phyloP scores from a whole-genome alignment of 2,329 filamentous ascomycete species.

The Trichoderma polysporum region DNA sequence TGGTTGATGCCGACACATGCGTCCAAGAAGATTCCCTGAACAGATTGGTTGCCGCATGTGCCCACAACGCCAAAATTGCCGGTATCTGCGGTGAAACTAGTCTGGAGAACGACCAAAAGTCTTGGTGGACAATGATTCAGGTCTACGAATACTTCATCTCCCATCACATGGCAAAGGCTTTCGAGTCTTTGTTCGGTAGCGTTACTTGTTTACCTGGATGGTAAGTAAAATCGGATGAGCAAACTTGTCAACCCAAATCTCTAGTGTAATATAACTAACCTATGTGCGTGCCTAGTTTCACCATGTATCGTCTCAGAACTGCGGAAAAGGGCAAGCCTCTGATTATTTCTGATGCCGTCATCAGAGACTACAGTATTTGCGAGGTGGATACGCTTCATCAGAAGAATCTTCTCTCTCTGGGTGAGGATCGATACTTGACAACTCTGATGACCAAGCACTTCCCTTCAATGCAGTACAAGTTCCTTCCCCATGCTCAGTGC shows the following conservation, averaged over 20 bases:
- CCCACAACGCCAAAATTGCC: constrained; percentile 92
- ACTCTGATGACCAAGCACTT: constrained; percentile 99
- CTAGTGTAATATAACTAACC: not conserved
- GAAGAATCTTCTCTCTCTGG: constrained; percentile 91
- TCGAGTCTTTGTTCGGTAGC: constrained; percentile 95
- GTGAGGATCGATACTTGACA: constrained; percentile 95
- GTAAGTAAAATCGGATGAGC: constrained; percentile 56
- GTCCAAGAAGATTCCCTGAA: constrained; percentile 92
- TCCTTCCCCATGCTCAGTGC: constrained; percentile 88
- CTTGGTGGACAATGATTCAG: constrained; percentile 99
- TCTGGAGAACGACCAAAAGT: constrained; percentile 90
- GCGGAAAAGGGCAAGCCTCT: constrained; percentile 91
- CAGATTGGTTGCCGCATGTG: constrained; percentile 85
- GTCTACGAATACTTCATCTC: constrained; percentile 99
- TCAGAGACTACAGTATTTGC: constrained; percentile 84
- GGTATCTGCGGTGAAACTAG: constrained; percentile 97
- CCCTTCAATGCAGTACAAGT: constrained; percentile 93
- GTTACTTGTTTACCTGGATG: constrained; percentile 99
- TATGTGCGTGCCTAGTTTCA: constrained; percentile 66
- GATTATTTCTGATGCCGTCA: constrained; percentile 86
- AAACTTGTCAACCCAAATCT: not conserved
- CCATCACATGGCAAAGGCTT: constrained; percentile 93
- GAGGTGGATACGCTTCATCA: constrained; percentile 92
- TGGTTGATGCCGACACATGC: constrained; percentile 96
- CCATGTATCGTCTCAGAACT: constrained; percentile 95